Percentiles rank a stretch among this genome's conserved stretches.
These are phyloP conservation scores for Alternaria hordeiaustralica DNA, from an alignment of 2,329 filamentous ascomycete genomes.

Conservation along the genomic window DNA sequence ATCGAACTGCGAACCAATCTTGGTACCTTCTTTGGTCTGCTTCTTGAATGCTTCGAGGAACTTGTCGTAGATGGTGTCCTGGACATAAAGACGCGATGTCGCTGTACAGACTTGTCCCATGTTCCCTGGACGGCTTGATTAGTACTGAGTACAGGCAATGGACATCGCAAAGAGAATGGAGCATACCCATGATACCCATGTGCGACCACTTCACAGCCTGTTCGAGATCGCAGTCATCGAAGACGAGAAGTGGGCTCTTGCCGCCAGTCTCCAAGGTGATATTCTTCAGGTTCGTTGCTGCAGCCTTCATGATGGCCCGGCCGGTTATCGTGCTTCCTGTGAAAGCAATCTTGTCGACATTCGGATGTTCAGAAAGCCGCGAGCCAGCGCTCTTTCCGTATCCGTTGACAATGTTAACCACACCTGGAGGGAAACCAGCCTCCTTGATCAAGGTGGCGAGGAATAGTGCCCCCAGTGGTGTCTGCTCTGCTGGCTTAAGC, in stretches of 20 bases:
- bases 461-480: background rate
- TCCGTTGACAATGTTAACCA: background rate
- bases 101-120: background rate
- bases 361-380: background rate
- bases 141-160: fast-evolving
- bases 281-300: background rate
- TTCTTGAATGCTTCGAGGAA: background rate
- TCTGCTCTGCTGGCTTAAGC: background rate
- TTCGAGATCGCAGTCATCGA: background rate
- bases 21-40: background rate
- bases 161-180: background rate
- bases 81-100: background rate
- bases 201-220: background rate
- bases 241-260: background rate
- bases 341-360: background rate
- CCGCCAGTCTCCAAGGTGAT: background rate
- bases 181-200: background rate
- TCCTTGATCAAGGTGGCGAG: background rate
- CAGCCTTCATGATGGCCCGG: background rate
- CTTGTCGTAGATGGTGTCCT: background rate
- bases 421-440: background rate
- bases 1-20: background rate
- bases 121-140: background rate
- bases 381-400: background rate
- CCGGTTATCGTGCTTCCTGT: background rate